phyloP scores from a whole-genome alignment of 2,329 filamentous ascomycete genomes.

The Aspergillus sojae region DNA sequence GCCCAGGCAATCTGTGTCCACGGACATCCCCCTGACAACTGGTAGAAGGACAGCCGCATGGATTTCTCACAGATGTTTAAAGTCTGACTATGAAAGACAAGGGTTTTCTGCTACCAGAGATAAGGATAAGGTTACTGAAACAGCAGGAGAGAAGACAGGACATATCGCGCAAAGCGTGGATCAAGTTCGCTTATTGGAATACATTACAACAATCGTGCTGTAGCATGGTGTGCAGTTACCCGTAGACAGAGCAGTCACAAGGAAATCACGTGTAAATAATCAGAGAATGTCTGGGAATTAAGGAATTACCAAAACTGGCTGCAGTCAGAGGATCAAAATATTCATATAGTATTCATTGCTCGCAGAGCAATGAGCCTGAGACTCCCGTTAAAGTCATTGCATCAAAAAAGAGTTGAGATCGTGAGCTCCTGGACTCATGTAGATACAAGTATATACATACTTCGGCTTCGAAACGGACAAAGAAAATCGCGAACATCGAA shows the following conservation, averaged over 20 bases:
- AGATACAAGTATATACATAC: background rate
- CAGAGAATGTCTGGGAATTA: background rate
- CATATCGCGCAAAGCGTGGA: background rate
- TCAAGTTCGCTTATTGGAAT: background rate
- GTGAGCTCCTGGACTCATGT: background rate
- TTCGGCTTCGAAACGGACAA: background rate
- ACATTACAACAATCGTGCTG: background rate
- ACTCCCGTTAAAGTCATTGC: background rate
- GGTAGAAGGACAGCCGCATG: too few species aligned
- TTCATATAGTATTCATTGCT: background rate
- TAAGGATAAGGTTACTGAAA: background rate
- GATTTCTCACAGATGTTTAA: background rate
- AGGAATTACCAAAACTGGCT: background rate
- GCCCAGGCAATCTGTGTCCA: background rate
- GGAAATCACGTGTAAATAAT: background rate
- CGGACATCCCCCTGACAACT: background rate
- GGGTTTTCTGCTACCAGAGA: background rate
- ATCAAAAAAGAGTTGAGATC: conserved; percentile 1
- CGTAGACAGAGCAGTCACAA: background rate
- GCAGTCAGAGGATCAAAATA: too few species aligned
- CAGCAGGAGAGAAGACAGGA: background rate
- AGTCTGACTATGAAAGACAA: background rate
- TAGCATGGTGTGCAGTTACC: background rate
- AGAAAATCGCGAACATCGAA: background rate
- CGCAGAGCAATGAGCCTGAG: background rate